A percentile compares a stretch with the other conserved stretches of the same genome.
phyloP scores from a whole-genome alignment of 495 filamentous ascomycete genomes.

The Xylaria palmicola region DNA sequence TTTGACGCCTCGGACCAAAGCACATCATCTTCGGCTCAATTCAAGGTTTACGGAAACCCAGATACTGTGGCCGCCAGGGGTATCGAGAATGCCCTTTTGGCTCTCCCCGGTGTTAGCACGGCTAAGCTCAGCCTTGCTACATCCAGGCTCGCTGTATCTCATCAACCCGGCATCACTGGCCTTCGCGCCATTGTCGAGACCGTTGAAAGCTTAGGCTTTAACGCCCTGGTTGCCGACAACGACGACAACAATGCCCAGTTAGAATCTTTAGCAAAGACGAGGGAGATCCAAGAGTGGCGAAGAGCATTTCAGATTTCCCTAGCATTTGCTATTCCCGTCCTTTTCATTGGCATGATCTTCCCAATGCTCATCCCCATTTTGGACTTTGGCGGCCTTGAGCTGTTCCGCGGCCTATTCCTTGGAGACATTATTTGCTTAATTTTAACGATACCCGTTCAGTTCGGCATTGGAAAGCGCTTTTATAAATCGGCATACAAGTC shows the following conservation, averaged over 20 bases:
- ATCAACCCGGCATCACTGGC: conserved; percentile 68
- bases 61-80: conserved; percentile 66
- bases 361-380: conserved; percentile 72
- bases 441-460: conserved; percentile 91
- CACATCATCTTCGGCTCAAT: conserved; percentile 56
- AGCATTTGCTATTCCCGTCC: conserved; percentile 85
- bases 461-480: conserved; percentile 91
- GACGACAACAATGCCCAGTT: conserved; percentile 97
- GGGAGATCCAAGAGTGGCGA: conserved; percentile 91
- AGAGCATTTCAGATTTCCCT: conserved; percentile 71
- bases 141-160: conserved; percentile 66
- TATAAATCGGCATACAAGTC: conserved; percentile 90
- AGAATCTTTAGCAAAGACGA: conserved; percentile 92
- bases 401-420: conserved; percentile 76
- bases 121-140: conserved; percentile 69
- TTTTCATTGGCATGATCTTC: conserved; percentile 87
- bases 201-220: conserved; percentile 77
- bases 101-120: conserved; percentile 67
- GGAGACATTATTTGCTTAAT: conserved; percentile 80
- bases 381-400: conserved; percentile 67
- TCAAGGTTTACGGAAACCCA: conserved; percentile 81
- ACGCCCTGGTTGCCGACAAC: conserved; percentile 83
- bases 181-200: conserved; percentile 79
- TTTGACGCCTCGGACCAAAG: conserved; percentile 45
- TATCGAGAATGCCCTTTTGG: conserved; percentile 66